Conservation (phyloP, 2,329 filamentous ascomycete species). For the Fusarium heterosporum region DNA sequence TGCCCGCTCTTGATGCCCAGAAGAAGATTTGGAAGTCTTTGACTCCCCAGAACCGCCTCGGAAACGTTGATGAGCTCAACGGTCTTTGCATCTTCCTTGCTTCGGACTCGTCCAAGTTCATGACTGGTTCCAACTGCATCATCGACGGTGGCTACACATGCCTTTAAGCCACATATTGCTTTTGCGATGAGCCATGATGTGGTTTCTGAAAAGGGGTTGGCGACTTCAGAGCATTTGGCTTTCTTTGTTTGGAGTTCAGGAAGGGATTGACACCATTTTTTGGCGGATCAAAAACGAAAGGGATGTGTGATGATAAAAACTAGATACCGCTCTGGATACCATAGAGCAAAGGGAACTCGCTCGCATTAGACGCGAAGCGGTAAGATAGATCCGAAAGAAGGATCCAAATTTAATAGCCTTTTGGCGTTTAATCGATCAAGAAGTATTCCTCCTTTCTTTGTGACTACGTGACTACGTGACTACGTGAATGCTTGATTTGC, state of each 20-base stretch:
- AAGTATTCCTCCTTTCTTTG: background rate
- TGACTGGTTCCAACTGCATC: slow-evolving; percentile 80
- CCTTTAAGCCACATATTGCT: slow-evolving; percentile 57
- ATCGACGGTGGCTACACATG: slow-evolving; percentile 78
- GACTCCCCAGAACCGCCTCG: slow-evolving; percentile 79
- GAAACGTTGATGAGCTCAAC: slow-evolving; percentile 80
- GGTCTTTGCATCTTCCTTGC: slow-evolving; percentile 81
- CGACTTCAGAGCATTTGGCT: slow-evolving; percentile 17
- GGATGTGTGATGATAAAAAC: slow-evolving; percentile 32
- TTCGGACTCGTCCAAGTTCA: slow-evolving; percentile 77
- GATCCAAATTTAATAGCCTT: slow-evolving; percentile 34
- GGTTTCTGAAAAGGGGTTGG: background rate
- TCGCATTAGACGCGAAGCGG: slow-evolving; percentile 25
- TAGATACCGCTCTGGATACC: slow-evolving; percentile 37
- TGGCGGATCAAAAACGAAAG: slow-evolving; percentile 18
- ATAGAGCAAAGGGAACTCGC: slow-evolving; percentile 27
- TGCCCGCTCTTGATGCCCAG: slow-evolving; percentile 80
- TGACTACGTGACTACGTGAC: background rate
- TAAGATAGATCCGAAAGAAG: slow-evolving; percentile 20
- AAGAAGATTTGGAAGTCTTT: slow-evolving; percentile 83
- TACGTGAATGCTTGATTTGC: background rate
- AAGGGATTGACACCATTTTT: slow-evolving; percentile 15
- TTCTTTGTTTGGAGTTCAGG: slow-evolving; percentile 42
- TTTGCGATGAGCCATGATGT: slow-evolving; percentile 8
- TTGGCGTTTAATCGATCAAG: slow-evolving; percentile 16